phyloP scores from a whole-genome alignment of 441 rosid genomes.

The Erodium moschatum region DNA sequence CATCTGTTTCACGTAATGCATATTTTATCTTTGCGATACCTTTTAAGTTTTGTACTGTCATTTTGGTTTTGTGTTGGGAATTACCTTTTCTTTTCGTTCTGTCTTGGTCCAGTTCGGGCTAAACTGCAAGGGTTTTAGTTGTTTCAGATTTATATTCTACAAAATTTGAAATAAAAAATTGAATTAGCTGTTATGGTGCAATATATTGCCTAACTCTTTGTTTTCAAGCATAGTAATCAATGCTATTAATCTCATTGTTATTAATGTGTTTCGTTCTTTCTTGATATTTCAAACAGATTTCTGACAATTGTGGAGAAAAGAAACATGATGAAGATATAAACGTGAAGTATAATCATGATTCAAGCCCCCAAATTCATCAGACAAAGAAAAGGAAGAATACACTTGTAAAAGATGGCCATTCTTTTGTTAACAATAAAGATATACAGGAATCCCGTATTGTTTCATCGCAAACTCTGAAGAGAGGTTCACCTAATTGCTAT shows the following conservation, averaged over 20 bases:
- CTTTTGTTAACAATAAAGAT: constrained; percentile 27
- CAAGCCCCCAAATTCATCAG: constrained; percentile 24
- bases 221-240: background rate
- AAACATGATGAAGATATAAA: constrained; percentile 20
- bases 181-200: background rate
- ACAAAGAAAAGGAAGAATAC: constrained; percentile 21
- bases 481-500: constrained; percentile 24
- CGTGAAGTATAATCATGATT: constrained; percentile 28
- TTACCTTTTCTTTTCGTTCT: background rate
- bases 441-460: constrained; percentile 24
- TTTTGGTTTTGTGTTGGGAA: background rate
- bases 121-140: background rate
- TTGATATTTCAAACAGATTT: constrained; percentile 28
- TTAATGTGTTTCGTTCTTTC: constrained; percentile 5
- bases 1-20: background rate
- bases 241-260: background rate
- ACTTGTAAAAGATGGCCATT: constrained; percentile 22
- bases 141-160: background rate
- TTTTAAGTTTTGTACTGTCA: background rate
- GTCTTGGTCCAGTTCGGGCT: background rate
- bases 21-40: background rate
- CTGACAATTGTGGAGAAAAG: constrained; percentile 22
- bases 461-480: constrained; percentile 33
- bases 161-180: background rate
- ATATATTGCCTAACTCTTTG: constrained; percentile 1